A percentile compares a stretch with the other conserved stretches of the same genome.
These are phyloP conservation scores for Ensete glaucum DNA, from an alignment of 176 grass and related monocot genomes.

Conservation along the genomic window DNA sequence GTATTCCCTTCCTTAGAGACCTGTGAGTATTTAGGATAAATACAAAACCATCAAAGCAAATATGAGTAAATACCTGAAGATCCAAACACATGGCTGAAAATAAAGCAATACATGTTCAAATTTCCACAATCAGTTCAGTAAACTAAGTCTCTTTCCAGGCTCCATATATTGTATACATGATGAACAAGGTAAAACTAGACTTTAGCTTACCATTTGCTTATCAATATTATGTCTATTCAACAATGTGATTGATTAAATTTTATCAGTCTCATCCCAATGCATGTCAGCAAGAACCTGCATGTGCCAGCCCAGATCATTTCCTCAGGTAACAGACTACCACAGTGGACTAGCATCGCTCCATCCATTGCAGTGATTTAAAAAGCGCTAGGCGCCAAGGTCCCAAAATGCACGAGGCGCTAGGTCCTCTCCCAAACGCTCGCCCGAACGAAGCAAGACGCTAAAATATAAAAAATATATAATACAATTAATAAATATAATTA, in stretches of 20 bases:
- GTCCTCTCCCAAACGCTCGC: no score
- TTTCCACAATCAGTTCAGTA: background rate
- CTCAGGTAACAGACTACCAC: background rate
- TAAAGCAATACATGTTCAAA: background rate
- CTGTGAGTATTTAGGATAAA: slow-evolving; percentile 22
- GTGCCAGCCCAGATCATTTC: background rate
- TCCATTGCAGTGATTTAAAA: no score
- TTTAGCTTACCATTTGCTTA: background rate
- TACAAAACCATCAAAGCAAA: background rate
- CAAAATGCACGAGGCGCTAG: no score
- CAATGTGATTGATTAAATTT: no score
- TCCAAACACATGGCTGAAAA: background rate
- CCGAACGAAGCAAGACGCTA: no score
- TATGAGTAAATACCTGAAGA: no score
- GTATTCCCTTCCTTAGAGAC: slow-evolving; percentile 35
- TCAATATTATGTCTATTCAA: no score
- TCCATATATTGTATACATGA: background rate
- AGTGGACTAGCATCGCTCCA: background rate
- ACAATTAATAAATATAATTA: no score
- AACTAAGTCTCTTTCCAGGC: background rate
- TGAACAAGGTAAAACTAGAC: background rate
- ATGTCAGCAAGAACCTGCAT: background rate
- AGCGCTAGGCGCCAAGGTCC: no score
- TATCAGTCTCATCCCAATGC: no score
- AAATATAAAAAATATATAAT: no score